Evolutionary conservation across 2,329 filamentous ascomycete genomes (phyloP).

Genomic region (Beauveria sp.): DNA sequence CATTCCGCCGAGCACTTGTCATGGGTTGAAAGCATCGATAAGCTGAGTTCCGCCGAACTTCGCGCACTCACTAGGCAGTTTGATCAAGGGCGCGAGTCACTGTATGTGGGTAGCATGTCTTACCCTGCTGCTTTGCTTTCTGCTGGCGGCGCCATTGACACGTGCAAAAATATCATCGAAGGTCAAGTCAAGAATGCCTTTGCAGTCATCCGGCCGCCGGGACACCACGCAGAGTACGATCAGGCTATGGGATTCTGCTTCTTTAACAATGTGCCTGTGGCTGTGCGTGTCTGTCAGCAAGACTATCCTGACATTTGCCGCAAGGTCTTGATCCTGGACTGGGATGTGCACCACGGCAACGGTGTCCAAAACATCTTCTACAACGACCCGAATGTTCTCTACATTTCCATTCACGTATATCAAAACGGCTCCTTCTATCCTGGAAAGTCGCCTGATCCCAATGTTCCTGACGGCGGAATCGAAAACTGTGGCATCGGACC

Average conservation of each 20-base stretch:
- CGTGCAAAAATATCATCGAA: conserved; percentile 80
- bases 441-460: conserved; percentile 48
- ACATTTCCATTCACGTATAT: conserved; percentile 91
- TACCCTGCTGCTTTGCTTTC: conserved; percentile 76
- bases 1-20: conserved; percentile 71
- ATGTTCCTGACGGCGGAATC: conserved; percentile 53
- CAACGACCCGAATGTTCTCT: conserved; percentile 86
- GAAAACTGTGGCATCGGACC: conserved; percentile 49
- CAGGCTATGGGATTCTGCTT: conserved; percentile 90
- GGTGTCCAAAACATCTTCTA: conserved; percentile 97
- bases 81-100: conserved; percentile 62
- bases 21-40: conserved; percentile 60
- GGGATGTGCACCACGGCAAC: conserved; percentile 79
- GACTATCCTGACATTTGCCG: conserved; percentile 74
- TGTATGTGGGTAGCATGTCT: conserved; percentile 78
- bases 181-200: conserved; percentile 89
- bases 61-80: conserved; percentile 55
- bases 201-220: conserved; percentile 88
- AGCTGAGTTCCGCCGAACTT: conserved; percentile 55
- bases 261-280: conserved; percentile 96
- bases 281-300: conserved; percentile 76
- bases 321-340: conserved; percentile 89
- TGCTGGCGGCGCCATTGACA: conserved; percentile 90
- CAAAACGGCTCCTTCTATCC: conserved; percentile 82
- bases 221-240: conserved; percentile 87